A percentile compares a stretch with the other conserved stretches of the same genome.
Evolutionary conservation across 2,329 filamentous ascomycete genomes (phyloP).

Genomic region (Xylaria sp.): DNA sequence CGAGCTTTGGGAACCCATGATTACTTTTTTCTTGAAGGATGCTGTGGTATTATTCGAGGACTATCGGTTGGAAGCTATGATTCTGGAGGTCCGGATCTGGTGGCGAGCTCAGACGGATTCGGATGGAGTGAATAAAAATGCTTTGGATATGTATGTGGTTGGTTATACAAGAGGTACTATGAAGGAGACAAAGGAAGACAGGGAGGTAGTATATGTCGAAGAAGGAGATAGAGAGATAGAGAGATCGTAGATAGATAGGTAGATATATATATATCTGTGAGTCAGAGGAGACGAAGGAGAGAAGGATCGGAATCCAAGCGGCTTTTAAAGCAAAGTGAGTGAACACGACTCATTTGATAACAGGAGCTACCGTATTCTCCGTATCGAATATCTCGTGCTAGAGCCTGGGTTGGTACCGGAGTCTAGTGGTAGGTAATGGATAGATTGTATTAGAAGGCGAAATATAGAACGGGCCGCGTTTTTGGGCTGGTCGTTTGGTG

Average conservation of each 20-base stretch:
- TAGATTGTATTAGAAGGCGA: no score
- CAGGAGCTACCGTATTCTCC: background rate
- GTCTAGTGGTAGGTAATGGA: no score
- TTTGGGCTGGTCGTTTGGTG: no score
- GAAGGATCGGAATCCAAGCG: background rate
- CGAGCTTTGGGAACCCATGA: constrained; percentile 29
- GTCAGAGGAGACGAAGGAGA: background rate
- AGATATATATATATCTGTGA: background rate
- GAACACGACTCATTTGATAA: background rate
- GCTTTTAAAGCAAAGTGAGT: background rate
- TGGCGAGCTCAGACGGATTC: no score
- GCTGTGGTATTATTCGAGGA: background rate
- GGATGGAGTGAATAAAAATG: background rate
- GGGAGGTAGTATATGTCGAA: background rate
- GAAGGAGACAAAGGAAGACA: background rate
- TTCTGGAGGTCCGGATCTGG: no score
- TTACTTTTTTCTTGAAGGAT: background rate
- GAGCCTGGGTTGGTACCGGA: no score
- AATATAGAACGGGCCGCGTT: no score
- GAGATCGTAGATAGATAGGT: background rate
- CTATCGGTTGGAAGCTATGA: no score
- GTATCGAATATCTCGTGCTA: no score
- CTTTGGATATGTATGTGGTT: background rate
- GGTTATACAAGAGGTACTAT: background rate
- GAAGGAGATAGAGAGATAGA: background rate